A percentile compares a stretch with the other conserved stretches of the same genome.
Evolutionary conservation across 129 eudicot species (phyloP).

Genomic region (Daucus carota): DNA sequence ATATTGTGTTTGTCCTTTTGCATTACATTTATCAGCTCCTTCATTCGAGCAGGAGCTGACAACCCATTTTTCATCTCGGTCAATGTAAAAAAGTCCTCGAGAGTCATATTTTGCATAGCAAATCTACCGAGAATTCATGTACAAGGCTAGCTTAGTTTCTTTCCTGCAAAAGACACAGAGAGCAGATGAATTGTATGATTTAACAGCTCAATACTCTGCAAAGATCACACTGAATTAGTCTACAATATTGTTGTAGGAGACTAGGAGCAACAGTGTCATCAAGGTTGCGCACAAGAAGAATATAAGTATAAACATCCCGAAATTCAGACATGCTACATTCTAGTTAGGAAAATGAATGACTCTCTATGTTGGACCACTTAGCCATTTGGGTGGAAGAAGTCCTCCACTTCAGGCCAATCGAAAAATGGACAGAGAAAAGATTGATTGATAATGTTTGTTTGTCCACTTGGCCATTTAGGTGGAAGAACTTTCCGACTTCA

Average conservation of each 20-base stretch:
- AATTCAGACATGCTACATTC: not conserved
- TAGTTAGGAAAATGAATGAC: no score
- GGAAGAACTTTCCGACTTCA: no score
- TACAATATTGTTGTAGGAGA: not conserved
- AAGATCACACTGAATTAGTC: constrained; percentile 7
- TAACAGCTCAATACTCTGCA: constrained; percentile 22
- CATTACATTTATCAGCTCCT: constrained; percentile 36
- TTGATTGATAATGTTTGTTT: no score
- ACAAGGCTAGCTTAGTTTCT: constrained; percentile 11
- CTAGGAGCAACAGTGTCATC: not conserved
- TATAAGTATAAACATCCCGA: not conserved
- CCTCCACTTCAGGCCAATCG: no score
- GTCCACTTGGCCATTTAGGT: no score
- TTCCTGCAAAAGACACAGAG: constrained; percentile 15
- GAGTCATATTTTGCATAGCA: constrained; percentile 34
- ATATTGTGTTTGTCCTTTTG: constrained; percentile 23
- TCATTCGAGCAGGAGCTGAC: constrained; percentile 40
- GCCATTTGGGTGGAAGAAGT: no score
- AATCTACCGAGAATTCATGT: constrained; percentile 16
- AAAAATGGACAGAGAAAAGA: no score
- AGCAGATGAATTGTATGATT: not conserved
- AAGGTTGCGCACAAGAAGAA: constrained; percentile 1
- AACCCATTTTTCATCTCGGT: constrained; percentile 59
- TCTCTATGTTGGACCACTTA: no score
- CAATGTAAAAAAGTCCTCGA: constrained; percentile 52